phyloP scores from a whole-genome alignment of 768 basidiomycete genomes.

The Hygrocybe coccinea region DNA sequence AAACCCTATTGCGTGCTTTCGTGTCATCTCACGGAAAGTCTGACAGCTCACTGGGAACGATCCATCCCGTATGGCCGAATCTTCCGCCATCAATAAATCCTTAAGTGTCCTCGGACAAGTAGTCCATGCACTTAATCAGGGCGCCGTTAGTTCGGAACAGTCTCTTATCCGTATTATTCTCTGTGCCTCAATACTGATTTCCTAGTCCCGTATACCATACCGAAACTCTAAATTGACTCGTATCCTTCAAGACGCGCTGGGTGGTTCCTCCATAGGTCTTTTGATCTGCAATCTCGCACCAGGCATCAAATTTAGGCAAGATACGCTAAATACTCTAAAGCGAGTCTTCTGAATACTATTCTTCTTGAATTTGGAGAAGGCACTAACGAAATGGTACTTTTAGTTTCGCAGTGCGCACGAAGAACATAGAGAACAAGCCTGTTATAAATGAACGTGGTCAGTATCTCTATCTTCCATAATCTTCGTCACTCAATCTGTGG shows the following conservation, averaged over 20 bases:
- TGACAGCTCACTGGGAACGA: slow-evolving; percentile 76
- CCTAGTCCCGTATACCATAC: slow-evolving; percentile 75
- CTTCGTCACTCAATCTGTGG: slow-evolving; percentile 1
- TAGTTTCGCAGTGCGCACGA: slow-evolving; percentile 76
- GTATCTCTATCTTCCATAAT: slow-evolving; percentile 12
- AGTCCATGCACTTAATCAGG: slow-evolving; percentile 75
- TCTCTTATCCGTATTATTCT: not conserved
- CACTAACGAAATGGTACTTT: too few relatives aligned
- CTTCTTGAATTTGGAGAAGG: slow-evolving; percentile 4
- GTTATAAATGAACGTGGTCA: slow-evolving; percentile 72
- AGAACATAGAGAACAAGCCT: slow-evolving; percentile 81
- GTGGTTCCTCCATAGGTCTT: slow-evolving; percentile 72
- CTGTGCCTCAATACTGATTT: slow-evolving; percentile 4
- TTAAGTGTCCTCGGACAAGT: slow-evolving; percentile 84
- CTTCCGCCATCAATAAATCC: slow-evolving; percentile 85
- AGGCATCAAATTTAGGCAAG: slow-evolving; percentile 73
- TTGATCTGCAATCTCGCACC: slow-evolving; percentile 87
- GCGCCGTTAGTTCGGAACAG: slow-evolving; percentile 61
- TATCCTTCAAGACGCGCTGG: slow-evolving; percentile 85
- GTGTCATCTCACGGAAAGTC: slow-evolving; percentile 1
- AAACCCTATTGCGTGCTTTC: not conserved
- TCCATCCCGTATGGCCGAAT: slow-evolving; percentile 81
- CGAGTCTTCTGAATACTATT: slow-evolving; percentile 27
- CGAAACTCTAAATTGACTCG: slow-evolving; percentile 86
- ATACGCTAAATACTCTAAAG: slow-evolving; percentile 92